These are phyloP conservation scores for Sordaria brevicollis DNA, from an alignment of 495 filamentous ascomycete genomes.

Conservation along the genomic window DNA sequence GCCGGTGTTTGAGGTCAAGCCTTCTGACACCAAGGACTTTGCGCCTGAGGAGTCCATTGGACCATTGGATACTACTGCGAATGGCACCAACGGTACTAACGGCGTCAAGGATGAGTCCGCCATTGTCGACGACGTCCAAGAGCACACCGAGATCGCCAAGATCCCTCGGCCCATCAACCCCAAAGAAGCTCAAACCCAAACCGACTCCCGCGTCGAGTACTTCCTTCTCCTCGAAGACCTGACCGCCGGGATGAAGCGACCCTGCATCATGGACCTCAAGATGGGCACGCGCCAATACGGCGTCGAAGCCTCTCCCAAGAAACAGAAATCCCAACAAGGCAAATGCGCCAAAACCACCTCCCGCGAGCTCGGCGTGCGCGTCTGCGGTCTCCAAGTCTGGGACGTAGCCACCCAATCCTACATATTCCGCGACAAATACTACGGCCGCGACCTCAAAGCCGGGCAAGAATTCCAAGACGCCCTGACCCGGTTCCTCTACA, in stretches of 20 bases:
- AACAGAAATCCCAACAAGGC: conserved; percentile 80
- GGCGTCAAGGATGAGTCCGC: neutral
- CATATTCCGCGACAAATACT: conserved; percentile 94
- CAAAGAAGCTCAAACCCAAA: conserved; percentile 63
- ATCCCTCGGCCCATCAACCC: conserved; percentile 52
- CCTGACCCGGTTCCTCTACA: conserved; percentile 79
- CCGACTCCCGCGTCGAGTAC: conserved; percentile 63
- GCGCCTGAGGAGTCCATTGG: neutral
- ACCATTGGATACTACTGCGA: neutral
- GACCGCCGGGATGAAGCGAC: conserved; percentile 90
- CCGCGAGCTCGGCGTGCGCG: conserved; percentile 76
- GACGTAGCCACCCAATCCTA: conserved; percentile 75
- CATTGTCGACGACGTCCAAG: neutral
- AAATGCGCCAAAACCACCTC: conserved; percentile 93
- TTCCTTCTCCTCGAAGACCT: conserved; percentile 95
- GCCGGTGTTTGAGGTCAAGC: neutral
- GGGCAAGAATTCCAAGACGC: conserved; percentile 86
- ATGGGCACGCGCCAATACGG: conserved; percentile 99
- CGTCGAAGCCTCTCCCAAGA: conserved; percentile 84
- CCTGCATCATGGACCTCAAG: conserved; percentile 94
- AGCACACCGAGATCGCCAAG: conserved; percentile 22
- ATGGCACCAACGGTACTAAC: neutral
- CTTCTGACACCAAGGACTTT: neutral
- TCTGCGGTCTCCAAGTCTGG: conserved; percentile 96
- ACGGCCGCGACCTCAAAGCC: conserved; percentile 78